Evolutionary conservation across 1,284 basidiomycete species (phyloP), one percentile per base, ranked within the genome.

Genomic region (Puccinia hordei): DNA sequence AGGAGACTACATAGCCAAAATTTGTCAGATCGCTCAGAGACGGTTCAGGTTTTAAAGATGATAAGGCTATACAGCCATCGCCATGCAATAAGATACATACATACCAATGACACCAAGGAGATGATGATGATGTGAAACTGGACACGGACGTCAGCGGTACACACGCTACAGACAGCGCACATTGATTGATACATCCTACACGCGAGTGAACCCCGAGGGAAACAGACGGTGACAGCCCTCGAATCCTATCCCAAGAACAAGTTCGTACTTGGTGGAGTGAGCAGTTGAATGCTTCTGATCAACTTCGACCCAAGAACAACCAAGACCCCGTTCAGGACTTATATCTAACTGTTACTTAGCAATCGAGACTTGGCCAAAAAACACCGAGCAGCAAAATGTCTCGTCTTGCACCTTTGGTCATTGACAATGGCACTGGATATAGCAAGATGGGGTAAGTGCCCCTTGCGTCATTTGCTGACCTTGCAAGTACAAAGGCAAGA

Each of bases 371-470:
- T 22, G 35, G 35, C 41, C n/a, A 66, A 24, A 35, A 57, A 59
- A 6, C 57, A 4, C 27, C 57, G 10, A n/a, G 17, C 2, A 59
- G 13, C 30, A 49, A 51, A 59, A 80, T 80, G 78, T 51, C 78
- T 35, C 86, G 90, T 61, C 90, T 93, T 82, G 91, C 93, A 27
- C 94, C 94, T 82, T 93, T 96, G 85, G 94, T 96, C 83, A 95
- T 94, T 85, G 95, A 98, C 88, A 98, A 98, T 89, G 96, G 96
- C 80, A 98, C 95, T 68, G 96, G 96, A 24, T 98, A 90, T 87
- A 96, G 95, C 33, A 98, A 98, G 90, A 92, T 98, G 87, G 96
- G 95, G 94, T 95, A 86, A 80, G 90, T 87, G 4, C 30, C 9
- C 49, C 44, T 41, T 44, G 27, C 69, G 17, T 74, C 57, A 49